phyloP scores from a whole-genome alignment of 2,329 filamentous ascomycete genomes.

The Penicillium sp. region DNA sequence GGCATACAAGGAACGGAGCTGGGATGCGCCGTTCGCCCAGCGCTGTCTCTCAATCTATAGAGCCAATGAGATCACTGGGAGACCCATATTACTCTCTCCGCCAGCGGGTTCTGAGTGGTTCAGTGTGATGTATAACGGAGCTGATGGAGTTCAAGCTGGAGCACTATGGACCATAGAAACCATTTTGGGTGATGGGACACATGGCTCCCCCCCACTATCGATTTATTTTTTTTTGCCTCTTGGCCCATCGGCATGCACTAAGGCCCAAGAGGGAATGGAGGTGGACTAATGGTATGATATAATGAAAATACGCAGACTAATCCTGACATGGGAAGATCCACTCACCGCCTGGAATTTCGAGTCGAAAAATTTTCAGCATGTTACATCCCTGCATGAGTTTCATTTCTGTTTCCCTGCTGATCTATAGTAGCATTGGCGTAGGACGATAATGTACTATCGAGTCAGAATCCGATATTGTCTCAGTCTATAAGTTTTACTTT shows the following conservation, averaged over 20 bases:
- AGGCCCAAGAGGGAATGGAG: constrained; percentile 21
- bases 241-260: constrained; percentile 20
- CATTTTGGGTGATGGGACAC: constrained; percentile 22
- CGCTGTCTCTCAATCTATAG: neutral
- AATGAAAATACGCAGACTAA: neutral
- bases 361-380: neutral
- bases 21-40: neutral
- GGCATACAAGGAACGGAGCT: neutral
- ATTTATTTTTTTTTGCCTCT: constrained; percentile 10
- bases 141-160: constrained; percentile 3
- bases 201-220: constrained; percentile 16
- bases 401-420: neutral
- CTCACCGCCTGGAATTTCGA: constrained; percentile 16
- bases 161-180: neutral
- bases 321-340: constrained; percentile 3
- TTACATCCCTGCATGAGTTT: neutral
- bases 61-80: constrained; percentile 17
- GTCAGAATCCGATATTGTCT: neutral
- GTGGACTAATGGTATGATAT: constrained; percentile 6
- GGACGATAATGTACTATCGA: neutral
- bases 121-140: neutral
- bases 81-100: constrained; percentile 15
- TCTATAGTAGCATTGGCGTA: neutral
- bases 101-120: constrained; percentile 11
- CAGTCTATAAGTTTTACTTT: neutral